Base-by-base conservation (phyloP, 2,329 filamentous ascomycete species). In the Atkinsonella texensis region DNA sequence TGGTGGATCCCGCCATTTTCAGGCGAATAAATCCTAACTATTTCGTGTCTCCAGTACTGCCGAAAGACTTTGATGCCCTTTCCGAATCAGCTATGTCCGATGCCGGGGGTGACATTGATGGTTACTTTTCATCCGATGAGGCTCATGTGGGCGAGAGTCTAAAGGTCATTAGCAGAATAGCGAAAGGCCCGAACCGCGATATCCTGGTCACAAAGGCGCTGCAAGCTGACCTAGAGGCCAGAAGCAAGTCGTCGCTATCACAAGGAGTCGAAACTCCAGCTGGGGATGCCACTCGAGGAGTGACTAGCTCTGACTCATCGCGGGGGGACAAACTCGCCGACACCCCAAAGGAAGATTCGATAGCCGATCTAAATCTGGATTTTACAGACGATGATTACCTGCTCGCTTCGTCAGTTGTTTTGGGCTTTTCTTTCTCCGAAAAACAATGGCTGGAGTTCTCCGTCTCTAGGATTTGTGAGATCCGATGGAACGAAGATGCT, bases 401-500 rank as follows among this genome's bases (percentile, higher is more conserved):
- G 6, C 84, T 94, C 47, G 83, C 89, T 2, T 91, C 87, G 2
- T 85, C 89, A 0, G 83, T 94, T 0, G 87, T 95, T 0, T 76
- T 94, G 1, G 90, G 89, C 0, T 95, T 95, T 60, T 81, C 87
- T 1, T 94, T 95, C 64, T 81, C 80, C 1, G 88, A 95, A 67
- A 95, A 95, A 68, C 74, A 88, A 10, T 96, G 89, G 90, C 77
- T 95, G 0, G 88, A 95, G 64, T 89, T 95, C 60, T 83, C 82
- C 0, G 83, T 96, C 18, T 87, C 85, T 0, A 83, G 84, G 1
- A 77, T 95, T 55, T 78, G 80, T 44, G 85, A 94, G 4, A 91
- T 95, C 55, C 76, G 82, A 38, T 95, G 87, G 87, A 91, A 95
- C 60, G 80, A 86, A 42, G 76, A 81, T 13, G 89, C 89, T 0